Evolutionary conservation across 2,329 filamentous ascomycete species (phyloP).

Genomic region (Aspergillus neoniger): DNA sequence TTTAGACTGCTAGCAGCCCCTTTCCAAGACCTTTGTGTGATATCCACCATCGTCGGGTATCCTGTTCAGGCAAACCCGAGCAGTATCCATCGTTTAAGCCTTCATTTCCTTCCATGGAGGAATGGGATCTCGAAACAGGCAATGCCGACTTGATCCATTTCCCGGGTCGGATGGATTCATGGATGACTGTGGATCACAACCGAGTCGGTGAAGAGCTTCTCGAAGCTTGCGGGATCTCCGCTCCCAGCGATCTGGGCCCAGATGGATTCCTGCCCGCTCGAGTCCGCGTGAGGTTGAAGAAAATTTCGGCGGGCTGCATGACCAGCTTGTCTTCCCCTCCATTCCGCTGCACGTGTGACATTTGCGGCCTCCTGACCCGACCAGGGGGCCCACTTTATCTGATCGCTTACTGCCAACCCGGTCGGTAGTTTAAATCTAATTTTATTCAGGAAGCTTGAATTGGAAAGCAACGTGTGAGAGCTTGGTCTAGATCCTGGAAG

Average conservation of each 20-base stretch:
- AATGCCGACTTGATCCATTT: neutral
- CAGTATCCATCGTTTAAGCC: neutral
- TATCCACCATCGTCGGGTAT: neutral
- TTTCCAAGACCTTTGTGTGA: neutral
- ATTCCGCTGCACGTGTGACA: neutral
- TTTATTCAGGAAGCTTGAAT: neutral
- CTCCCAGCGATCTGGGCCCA: neutral
- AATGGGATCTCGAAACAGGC: neutral
- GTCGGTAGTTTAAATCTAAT: slow-evolving; percentile 5
- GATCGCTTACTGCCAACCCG: neutral
- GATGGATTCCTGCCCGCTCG: neutral
- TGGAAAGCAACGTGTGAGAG: too few relatives aligned
- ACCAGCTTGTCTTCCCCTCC: neutral
- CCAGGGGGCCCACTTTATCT: neutral
- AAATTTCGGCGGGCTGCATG: slow-evolving; percentile 2
- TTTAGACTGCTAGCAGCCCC: neutral
- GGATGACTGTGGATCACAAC: neutral
- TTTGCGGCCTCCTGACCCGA: neutral
- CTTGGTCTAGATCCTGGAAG: too few relatives aligned
- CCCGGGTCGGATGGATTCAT: neutral
- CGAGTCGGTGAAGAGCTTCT: neutral
- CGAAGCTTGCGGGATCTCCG: neutral
- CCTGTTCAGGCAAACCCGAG: slow-evolving; percentile 1
- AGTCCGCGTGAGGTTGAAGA: slow-evolving; percentile 5
- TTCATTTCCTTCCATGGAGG: too few relatives aligned